phyloP scores from a whole-genome alignment of 805 yeast genomes.

The Wickerhamiella brachini region DNA sequence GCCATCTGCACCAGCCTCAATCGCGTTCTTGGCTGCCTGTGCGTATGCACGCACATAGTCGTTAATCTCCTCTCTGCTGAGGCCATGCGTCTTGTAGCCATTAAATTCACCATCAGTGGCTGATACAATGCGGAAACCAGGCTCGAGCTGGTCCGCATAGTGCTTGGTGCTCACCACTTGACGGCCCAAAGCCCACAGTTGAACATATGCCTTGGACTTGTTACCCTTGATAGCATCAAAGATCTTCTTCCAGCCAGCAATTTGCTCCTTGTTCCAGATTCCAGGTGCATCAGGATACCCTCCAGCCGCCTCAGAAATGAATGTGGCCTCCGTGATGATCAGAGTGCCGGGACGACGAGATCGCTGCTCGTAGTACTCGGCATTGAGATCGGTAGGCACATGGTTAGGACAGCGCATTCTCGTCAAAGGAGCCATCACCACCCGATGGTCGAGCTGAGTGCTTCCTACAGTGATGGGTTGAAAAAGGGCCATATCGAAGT shows the following conservation, averaged over 20 bases:
- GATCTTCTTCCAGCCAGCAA: slow-evolving; percentile 26
- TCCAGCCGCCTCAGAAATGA: slow-evolving; percentile 31
- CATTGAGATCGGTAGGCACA: slow-evolving; percentile 34
- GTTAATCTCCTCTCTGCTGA: slow-evolving; percentile 30
- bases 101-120: background rate
- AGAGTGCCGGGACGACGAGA: slow-evolving; percentile 46
- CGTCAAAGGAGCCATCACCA: slow-evolving; percentile 39
- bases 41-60: slow-evolving; percentile 31
- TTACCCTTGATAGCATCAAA: slow-evolving; percentile 34
- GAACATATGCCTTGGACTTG: slow-evolving; percentile 28
- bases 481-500: slow-evolving; percentile 16
- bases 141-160: slow-evolving; percentile 23
- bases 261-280: slow-evolving; percentile 21
- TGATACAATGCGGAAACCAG: background rate
- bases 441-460: slow-evolving; percentile 25
- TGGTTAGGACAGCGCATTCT: slow-evolving; percentile 28
- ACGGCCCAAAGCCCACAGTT: slow-evolving; percentile 36
- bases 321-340: slow-evolving; percentile 46
- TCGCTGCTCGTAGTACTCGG: slow-evolving; percentile 42
- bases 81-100: slow-evolving; percentile 16
- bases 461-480: slow-evolving; percentile 27
- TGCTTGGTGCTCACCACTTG: slow-evolving; percentile 20
- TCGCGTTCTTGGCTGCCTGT: slow-evolving; percentile 37
- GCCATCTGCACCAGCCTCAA: slow-evolving; percentile 44
- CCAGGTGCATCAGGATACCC: slow-evolving; percentile 24